Percentiles rank a stretch among this genome's conserved stretches.
Evolutionary conservation across 2,329 filamentous ascomycete species (phyloP).

Genomic region (Coniochaeta pulveracea): DNA sequence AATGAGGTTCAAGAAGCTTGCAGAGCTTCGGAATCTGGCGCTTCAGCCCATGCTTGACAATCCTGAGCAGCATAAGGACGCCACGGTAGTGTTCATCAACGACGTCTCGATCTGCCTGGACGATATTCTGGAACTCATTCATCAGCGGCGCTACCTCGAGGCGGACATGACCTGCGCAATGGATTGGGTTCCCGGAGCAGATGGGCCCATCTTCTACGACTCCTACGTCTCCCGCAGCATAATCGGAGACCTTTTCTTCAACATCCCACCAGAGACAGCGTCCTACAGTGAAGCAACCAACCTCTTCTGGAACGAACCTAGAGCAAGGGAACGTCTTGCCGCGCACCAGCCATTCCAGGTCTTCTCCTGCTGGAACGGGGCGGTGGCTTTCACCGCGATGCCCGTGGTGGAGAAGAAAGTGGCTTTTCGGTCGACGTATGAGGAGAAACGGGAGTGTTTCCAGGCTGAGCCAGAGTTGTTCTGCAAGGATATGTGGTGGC

Average conservation of each 20-base stretch:
- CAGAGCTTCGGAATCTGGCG: constrained; percentile 1
- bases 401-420: constrained; percentile 4
- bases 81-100: constrained; percentile 4
- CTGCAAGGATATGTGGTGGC: constrained; percentile 39
- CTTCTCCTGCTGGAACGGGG: constrained; percentile 10
- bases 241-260: constrained; percentile 8
- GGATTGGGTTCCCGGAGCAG: constrained; percentile 6
- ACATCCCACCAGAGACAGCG: constrained; percentile 6
- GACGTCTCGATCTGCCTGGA: constrained; percentile 3
- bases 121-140: constrained; percentile 2
- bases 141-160: background rate
- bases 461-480: constrained; percentile 39
- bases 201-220: constrained; percentile 7
- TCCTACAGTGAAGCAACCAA: constrained; percentile 2
- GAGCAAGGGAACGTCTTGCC: constrained; percentile 1
- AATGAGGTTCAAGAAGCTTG: background rate
- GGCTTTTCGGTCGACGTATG: constrained; percentile 2
- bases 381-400: constrained; percentile 5
- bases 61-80: background rate
- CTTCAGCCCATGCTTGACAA: background rate
- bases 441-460: constrained; percentile 27
- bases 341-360: constrained; percentile 7
- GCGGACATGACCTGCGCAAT: constrained; percentile 9
- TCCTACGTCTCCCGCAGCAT: constrained; percentile 5
- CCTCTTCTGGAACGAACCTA: constrained; percentile 4